Evolutionary conservation across 1,284 basidiomycete genomes (phyloP), one percentile per base, ranked within the genome.

Genomic region (Cerioporus squamosus): DNA sequence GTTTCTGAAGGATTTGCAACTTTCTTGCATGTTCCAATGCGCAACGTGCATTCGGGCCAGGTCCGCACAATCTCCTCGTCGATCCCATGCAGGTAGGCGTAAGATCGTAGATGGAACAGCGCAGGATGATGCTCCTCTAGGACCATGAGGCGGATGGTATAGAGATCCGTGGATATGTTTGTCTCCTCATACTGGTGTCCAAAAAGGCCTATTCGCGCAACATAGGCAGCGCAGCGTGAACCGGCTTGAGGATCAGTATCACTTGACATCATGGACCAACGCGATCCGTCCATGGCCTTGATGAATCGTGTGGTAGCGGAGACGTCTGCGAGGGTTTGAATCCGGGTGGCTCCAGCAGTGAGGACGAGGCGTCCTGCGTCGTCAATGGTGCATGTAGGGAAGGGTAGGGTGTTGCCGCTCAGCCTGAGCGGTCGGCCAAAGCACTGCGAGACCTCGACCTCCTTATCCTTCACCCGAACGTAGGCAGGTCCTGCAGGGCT

Each of bases 311-410:
- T 14, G 18, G 5, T 44, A 26, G 44, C 6, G 9, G 43, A 2
- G 20, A 33, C 36, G 17, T 15, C 29, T 14, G 14, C 48, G 8
- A 36, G 53, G 18, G 26, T 29, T 29, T 38, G 26, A 10, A 59
- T 18, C 12, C 40, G 60, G 20, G 40, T 29, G 17, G 57, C 54
- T 18, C 44, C 44, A 14, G 44, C 48, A 8, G 61, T 36, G 38
- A 59, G 46, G 5, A 43, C 40, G 18, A 62, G 36, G 42, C 52
- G 54, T 18, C 57, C 61, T 1, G 43, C 51, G 23, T 45, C 43
- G 51, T 62, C 61, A 54, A 62, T 59, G 17, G n/a, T 44, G 17
- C 61, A 57, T 14, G 29, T 36, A 0, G 61, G 61, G 10, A 62
- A 43, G 20, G 55, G 54, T 40, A 53, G 48, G 20, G 51, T 36